Evolutionary conservation across 306 rosid species (phyloP).

Genomic region (Cicer arietinum): DNA sequence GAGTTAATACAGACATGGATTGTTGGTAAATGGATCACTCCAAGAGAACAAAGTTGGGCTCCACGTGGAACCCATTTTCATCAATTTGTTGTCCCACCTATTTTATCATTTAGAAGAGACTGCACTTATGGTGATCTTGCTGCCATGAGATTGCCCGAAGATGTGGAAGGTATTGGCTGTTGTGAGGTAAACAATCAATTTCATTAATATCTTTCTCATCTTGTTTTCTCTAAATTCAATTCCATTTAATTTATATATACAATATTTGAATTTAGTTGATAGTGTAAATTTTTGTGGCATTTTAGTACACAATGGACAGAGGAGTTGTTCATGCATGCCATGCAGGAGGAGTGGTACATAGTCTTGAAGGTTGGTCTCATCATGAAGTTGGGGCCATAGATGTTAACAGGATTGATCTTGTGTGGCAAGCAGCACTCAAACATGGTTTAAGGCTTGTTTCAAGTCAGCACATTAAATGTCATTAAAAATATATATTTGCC

Average conservation of each 20-base stretch:
- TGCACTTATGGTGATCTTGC: conserved; percentile 98
- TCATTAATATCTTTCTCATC: not conserved
- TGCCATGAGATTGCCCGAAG: conserved; percentile 89
- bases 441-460: conserved; percentile 83
- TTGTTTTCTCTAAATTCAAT: not conserved
- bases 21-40: conserved; percentile 96
- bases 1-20: conserved; percentile 75
- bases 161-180: conserved; percentile 77
- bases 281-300: not conserved
- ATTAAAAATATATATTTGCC: not conserved
- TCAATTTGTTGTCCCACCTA: conserved; percentile 96
- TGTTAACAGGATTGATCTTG: conserved; percentile 81
- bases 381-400: conserved; percentile 95
- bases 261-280: too few species aligned
- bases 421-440: conserved; percentile 92
- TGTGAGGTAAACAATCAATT: conserved; percentile 71
- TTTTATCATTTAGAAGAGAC: conserved; percentile 79
- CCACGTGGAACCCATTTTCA: conserved; percentile 93
- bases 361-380: conserved; percentile 88
- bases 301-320: conserved; percentile 91
- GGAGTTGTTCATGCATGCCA: conserved; percentile 99
- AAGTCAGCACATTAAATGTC: not conserved
- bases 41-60: conserved; percentile 89
- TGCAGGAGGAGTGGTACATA: conserved; percentile 96
- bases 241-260: too few species aligned